Evolutionary conservation across 139 green algal genomes (phyloP), one percentile per base, ranked within the genome.

Genomic region (Micractinium sp.): DNA sequence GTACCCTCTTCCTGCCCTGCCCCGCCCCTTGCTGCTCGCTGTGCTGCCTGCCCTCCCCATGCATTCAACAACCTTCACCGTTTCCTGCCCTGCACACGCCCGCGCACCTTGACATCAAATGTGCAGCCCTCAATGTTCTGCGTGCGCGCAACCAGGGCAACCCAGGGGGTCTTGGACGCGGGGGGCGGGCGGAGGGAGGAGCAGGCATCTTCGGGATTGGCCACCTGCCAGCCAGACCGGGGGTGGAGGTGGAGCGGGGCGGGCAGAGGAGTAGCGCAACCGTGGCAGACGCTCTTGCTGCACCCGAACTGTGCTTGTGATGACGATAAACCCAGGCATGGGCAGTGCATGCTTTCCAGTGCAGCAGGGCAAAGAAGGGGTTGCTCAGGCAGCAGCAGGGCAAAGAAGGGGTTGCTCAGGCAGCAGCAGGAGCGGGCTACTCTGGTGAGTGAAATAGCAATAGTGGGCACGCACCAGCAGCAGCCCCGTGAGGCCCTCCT

Each of bases 41-140:
- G 47, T 56, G 7, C 47, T 56, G 47, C 47, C 47, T 56, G 47
- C 7, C 47, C 22, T 14, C 33, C 41, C 13, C 80, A 16, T 47
- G 15, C 25, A 38, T 27, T 27, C 47, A 9, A 56, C 47, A 16
- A 9, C 7, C 9, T 9, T 56, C 47, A 16, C 47, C 9, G 47
- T 9, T 56, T 56, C 47, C 47, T 16, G 47, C 47, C 47, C 47
- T 56, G 5, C 47, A 5, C 47, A 5, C 47, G 7, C 47, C 47
- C 47, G 7, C 47, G 47, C 63, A 97, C 95, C 94, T 97, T 97
- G 81, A 96, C 78, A 47, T 97, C 95, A 86, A 97, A 97, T n/a
- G 93, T 97, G 92, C 95, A 97, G 81, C 95, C 92, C 14, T 89
- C 86, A 23, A 82, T 84, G 63, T 90, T 79, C 88, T 97, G 94